phyloP scores from a whole-genome alignment of 345 rosid genomes.

The Eutrema japonicum region DNA sequence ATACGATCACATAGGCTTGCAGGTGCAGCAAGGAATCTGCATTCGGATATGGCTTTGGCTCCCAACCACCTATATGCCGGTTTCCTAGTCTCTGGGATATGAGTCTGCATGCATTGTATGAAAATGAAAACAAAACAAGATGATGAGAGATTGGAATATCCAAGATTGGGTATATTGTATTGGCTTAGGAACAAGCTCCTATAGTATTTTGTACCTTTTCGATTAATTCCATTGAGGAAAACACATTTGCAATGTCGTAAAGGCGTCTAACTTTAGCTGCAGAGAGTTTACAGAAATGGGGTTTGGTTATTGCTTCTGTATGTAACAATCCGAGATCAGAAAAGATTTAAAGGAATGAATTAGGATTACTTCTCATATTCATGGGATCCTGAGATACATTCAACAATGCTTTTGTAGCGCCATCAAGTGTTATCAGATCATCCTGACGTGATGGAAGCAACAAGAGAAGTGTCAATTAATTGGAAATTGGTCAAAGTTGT shows the following conservation, averaged over 20 bases:
- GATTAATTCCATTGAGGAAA: slow-evolving; percentile 72
- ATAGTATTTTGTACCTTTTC: slow-evolving; percentile 61
- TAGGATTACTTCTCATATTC: slow-evolving; percentile 66
- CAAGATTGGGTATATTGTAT: neutral
- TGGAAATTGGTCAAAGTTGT: neutral
- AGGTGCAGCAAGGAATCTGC: slow-evolving; percentile 32
- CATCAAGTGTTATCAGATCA: slow-evolving; percentile 69
- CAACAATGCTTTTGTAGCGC: slow-evolving; percentile 65
- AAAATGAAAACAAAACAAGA: slow-evolving; percentile 24
- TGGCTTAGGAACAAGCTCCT: neutral
- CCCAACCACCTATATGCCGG: slow-evolving; percentile 89
- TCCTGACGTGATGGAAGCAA: slow-evolving; percentile 44
- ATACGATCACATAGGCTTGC: slow-evolving; percentile 29
- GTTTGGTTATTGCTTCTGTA: slow-evolving; percentile 31
- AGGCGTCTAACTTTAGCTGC: slow-evolving; percentile 86
- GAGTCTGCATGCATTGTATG: slow-evolving; percentile 57
- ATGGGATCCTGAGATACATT: slow-evolving; percentile 57
- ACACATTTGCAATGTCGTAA: slow-evolving; percentile 85
- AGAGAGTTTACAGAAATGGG: slow-evolving; percentile 24
- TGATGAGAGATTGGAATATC: slow-evolving; percentile 6
- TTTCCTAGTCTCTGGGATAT: slow-evolving; percentile 66
- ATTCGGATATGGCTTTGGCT: slow-evolving; percentile 47
- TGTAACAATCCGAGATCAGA: slow-evolving; percentile 3
- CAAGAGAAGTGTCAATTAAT: slow-evolving; percentile 18
- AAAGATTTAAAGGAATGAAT: slow-evolving; percentile 12